Evolutionary conservation across 768 basidiomycete genomes (phyloP).

Genomic region (Amanita phalloides): DNA sequence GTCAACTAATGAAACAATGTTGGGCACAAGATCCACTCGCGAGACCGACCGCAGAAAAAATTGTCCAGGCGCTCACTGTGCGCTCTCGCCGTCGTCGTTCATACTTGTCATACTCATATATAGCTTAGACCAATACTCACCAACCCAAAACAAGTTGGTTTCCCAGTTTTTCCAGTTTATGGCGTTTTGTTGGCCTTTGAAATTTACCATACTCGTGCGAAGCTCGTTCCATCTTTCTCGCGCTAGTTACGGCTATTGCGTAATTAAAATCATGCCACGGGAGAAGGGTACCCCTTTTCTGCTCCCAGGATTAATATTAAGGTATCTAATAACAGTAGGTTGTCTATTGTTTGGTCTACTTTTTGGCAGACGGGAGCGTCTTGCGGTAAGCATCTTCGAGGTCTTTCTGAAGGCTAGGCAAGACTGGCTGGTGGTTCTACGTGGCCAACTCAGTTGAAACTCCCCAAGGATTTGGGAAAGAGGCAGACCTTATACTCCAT

Average conservation of each 20-base stretch:
- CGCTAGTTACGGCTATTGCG: too few relatives aligned
- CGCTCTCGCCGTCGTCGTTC: not conserved
- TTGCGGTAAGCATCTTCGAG: slow-evolving; percentile 82
- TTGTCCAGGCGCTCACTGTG: not conserved
- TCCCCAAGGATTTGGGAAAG: not conserved
- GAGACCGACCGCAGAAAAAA: not conserved
- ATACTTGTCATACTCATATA: not conserved
- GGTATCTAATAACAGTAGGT: not conserved
- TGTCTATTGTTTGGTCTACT: slow-evolving; percentile 28
- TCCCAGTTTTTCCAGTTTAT: not conserved
- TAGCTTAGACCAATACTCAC: not conserved
- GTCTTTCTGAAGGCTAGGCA: slow-evolving; percentile 81
- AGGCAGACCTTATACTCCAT: slow-evolving; percentile 61
- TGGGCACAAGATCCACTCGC: not conserved
- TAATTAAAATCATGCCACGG: too few relatives aligned
- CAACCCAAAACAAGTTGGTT: not conserved
- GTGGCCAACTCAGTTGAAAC: not conserved
- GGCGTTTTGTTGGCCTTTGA: not conserved
- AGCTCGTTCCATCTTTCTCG: too few relatives aligned
- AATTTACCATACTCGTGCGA: too few relatives aligned
- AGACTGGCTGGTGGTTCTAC: slow-evolving; percentile 72
- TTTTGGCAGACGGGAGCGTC: slow-evolving; percentile 58
- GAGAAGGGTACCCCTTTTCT: too few relatives aligned
- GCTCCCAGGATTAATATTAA: not conserved
- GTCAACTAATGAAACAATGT: not conserved